Evolutionary conservation across 2,329 filamentous ascomycete species (phyloP).

Genomic region (Aspergillus spinulosporus): DNA sequence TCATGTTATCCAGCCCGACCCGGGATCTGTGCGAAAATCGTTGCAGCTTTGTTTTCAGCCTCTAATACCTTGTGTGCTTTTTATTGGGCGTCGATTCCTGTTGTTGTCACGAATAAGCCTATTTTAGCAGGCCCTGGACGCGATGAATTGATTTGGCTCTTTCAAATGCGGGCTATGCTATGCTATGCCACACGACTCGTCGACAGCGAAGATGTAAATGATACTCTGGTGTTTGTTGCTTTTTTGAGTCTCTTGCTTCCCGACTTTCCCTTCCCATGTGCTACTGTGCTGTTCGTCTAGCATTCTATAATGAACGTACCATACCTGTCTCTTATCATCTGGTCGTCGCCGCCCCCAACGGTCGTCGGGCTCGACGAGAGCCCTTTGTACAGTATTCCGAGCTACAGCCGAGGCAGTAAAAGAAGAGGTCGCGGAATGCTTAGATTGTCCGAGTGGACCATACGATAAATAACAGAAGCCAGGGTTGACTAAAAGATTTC

Average conservation of each 20-base stretch:
- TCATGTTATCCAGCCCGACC: constrained; percentile 34
- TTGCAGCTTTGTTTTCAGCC: constrained; percentile 36
- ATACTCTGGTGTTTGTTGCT: constrained; percentile 40
- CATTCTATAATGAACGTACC: constrained; percentile 26
- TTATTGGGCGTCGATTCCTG: constrained; percentile 37
- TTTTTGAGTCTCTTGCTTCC: constrained; percentile 35
- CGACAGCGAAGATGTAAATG: constrained; percentile 45
- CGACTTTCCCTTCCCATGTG: constrained; percentile 20
- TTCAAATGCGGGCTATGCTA: constrained; percentile 20
- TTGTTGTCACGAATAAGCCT: constrained; percentile 33
- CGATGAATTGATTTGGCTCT: constrained; percentile 29
- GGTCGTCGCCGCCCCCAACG: not conserved
- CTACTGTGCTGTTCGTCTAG: constrained; percentile 22
- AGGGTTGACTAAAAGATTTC: not conserved
- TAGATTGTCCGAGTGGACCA: not conserved
- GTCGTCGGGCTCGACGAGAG: no score
- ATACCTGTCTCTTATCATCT: not conserved
- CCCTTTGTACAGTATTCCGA: no score
- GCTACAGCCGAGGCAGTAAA: no score
- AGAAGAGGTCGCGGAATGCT: not conserved
- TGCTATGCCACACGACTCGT: constrained; percentile 29
- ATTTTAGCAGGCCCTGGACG: constrained; percentile 31
- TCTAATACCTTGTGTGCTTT: constrained; percentile 39
- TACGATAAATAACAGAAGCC: not conserved
- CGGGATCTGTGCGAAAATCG: constrained; percentile 36